Percentiles rank a stretch among this genome's conserved stretches.
Evolutionary conservation across 1,284 basidiomycete genomes (phyloP).

Genomic region (Ceratobasidium theobromae): DNA sequence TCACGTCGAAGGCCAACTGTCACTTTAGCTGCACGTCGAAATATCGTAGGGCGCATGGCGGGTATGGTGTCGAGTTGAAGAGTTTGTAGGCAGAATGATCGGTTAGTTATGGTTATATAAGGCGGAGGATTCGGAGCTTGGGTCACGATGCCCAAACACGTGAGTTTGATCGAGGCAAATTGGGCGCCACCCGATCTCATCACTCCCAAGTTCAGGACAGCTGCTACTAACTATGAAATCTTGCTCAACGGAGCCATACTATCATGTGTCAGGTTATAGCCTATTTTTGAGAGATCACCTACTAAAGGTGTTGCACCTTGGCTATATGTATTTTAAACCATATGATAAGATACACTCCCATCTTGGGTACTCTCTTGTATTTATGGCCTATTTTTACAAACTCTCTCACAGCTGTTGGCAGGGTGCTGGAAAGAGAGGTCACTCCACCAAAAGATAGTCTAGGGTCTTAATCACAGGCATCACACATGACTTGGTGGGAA

Average conservation of each 20-base stretch:
- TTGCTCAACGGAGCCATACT: background rate
- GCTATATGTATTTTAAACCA: no score
- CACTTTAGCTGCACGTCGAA: slow-evolving; percentile 19
- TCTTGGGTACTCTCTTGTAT: no score
- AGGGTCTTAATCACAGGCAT: no score
- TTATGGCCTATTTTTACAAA: no score
- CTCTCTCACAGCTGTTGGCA: no score
- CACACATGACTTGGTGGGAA: no score
- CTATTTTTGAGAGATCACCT: no score
- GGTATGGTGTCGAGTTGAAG: background rate
- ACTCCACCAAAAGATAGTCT: no score
- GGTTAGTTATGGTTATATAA: background rate
- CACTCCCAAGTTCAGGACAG: background rate
- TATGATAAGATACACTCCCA: no score
- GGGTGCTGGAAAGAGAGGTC: no score
- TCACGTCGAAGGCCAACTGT: slow-evolving; percentile 70
- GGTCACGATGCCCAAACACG: background rate
- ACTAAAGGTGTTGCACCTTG: no score
- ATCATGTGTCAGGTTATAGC: no score
- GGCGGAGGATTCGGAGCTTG: slow-evolving; percentile 12
- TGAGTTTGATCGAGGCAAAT: background rate
- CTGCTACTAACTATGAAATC: background rate
- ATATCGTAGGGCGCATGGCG: background rate
- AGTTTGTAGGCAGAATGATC: background rate
- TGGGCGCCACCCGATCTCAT: background rate